These are phyloP conservation scores for Termitomyces sp. DNA, from an alignment of 768 basidiomycete genomes.

Conservation along the genomic window DNA sequence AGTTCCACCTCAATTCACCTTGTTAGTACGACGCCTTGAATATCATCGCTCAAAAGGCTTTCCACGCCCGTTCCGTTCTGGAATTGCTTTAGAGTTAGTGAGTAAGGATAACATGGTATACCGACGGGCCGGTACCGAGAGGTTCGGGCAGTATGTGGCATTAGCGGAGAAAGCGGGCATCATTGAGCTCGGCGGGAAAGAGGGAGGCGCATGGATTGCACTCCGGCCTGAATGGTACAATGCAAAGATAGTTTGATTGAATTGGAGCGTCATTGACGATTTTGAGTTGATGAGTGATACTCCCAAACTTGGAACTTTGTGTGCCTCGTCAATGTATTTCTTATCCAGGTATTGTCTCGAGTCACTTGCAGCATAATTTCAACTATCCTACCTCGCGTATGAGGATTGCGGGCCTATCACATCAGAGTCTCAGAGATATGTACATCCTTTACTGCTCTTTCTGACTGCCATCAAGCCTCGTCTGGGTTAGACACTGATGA, in stretches of 20 bases:
- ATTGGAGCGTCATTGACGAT: not conserved
- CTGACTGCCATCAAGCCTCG: not conserved
- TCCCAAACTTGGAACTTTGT: not conserved
- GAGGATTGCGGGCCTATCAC: not conserved
- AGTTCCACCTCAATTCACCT: slow-evolving; percentile 21
- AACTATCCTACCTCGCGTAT: slow-evolving; percentile 1
- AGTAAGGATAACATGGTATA: slow-evolving; percentile 25
- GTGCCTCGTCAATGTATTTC: not conserved
- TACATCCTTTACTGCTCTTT: not conserved
- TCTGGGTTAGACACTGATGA: not conserved
- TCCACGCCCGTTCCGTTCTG: slow-evolving; percentile 29
- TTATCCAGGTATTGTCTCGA: not conserved
- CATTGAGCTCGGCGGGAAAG: slow-evolving; percentile 33
- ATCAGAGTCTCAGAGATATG: not conserved
- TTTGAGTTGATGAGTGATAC: not conserved
- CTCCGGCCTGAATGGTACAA: slow-evolving; percentile 25
- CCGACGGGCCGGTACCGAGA: slow-evolving; percentile 30
- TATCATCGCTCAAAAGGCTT: slow-evolving; percentile 25
- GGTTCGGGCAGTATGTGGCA: slow-evolving; percentile 34
- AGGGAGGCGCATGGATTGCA: slow-evolving; percentile 32
- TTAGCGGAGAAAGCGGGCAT: slow-evolving; percentile 33
- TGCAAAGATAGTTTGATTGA: slow-evolving; percentile 7
- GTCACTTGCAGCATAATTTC: slow-evolving; percentile 2
- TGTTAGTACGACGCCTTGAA: slow-evolving; percentile 29
- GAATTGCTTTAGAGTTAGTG: slow-evolving; percentile 26